A percentile compares a stretch with the other conserved stretches of the same genome.
Evolutionary conservation across 352 stramenopile genomes (phyloP).

Genomic region (Ochromonadaceae sp.): DNA sequence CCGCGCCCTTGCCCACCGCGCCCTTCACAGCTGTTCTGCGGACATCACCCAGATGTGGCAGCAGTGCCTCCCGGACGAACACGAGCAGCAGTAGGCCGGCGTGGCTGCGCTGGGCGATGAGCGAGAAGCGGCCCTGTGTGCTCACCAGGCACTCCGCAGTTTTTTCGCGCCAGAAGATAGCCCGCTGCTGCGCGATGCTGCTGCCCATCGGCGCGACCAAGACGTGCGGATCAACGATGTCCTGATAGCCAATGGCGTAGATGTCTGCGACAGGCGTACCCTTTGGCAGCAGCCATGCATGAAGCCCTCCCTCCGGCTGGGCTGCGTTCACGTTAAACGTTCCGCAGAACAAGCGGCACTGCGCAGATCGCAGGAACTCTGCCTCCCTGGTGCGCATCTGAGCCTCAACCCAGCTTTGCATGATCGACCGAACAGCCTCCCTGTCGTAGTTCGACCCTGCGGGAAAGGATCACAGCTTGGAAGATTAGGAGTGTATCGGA

Average conservation of each 20-base stretch:
- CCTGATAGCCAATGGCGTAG: constrained; percentile 81
- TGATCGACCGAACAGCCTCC: neutral
- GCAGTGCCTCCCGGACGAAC: constrained; percentile 66
- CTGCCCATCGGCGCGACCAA: constrained; percentile 97
- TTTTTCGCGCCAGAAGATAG: constrained; percentile 24
- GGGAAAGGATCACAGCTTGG: no score
- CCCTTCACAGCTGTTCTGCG: constrained; percentile 85
- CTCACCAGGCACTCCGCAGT: neutral
- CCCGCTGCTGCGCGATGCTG: constrained; percentile 46
- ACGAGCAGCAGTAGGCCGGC: constrained; percentile 92
- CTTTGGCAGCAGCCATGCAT: constrained; percentile 44
- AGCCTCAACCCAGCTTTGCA: neutral
- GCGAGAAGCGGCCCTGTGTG: constrained; percentile 36
- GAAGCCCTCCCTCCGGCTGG: constrained; percentile 51
- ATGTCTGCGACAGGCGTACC: constrained; percentile 54
- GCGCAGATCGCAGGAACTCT: neutral
- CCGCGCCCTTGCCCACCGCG: constrained; percentile 94
- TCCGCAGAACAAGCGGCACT: constrained; percentile 48
- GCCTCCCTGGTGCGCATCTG: constrained; percentile 5
- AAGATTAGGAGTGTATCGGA: no score
- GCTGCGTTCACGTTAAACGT: constrained; percentile 99
- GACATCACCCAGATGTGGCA: constrained; percentile 47
- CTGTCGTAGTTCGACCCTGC: no score
- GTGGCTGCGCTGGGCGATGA: constrained; percentile 74
- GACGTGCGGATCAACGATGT: constrained; percentile 99